Conservation (phyloP, 2,329 filamentous ascomycete genomes). For the Penicillium sp. region DNA sequence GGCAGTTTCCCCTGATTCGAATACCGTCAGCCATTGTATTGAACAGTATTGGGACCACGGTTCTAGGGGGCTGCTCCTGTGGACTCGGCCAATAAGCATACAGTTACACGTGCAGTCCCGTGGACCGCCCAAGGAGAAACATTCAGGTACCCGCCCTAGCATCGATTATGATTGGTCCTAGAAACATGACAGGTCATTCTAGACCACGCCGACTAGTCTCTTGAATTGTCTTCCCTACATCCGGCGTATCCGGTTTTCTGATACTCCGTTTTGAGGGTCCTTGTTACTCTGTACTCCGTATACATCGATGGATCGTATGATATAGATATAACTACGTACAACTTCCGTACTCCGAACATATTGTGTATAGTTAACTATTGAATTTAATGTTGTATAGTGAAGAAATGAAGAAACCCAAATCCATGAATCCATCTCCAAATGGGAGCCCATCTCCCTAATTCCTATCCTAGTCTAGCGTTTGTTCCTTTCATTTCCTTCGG, state of each 20-base stretch:
- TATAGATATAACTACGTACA: not conserved
- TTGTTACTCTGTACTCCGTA: not conserved
- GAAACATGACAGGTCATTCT: slow-evolving; percentile 22
- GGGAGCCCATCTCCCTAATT: not conserved
- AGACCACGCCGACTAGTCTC: slow-evolving; percentile 5
- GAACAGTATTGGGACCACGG: slow-evolving; percentile 10
- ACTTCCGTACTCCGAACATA: no score
- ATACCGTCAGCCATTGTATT: slow-evolving; percentile 14
- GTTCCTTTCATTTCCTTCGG: not conserved
- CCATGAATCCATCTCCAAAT: not conserved
- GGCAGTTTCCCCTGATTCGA: slow-evolving; percentile 21
- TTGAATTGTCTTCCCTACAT: not conserved
- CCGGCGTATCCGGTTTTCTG: not conserved
- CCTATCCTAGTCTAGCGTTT: not conserved
- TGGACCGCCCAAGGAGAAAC: slow-evolving; percentile 9
- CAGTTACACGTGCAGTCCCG: slow-evolving; percentile 11
- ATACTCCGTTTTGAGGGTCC: not conserved
- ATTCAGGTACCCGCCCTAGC: slow-evolving; percentile 26
- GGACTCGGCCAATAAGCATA: slow-evolving; percentile 17
- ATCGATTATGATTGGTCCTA: slow-evolving; percentile 17
- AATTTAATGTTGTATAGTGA: no score
- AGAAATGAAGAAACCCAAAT: not conserved
- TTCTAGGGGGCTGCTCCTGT: slow-evolving; percentile 17
- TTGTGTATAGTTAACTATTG: no score
- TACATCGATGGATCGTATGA: not conserved